Conservation (phyloP, 2,329 filamentous ascomycete species). For the Tolypocladium paradoxum region DNA sequence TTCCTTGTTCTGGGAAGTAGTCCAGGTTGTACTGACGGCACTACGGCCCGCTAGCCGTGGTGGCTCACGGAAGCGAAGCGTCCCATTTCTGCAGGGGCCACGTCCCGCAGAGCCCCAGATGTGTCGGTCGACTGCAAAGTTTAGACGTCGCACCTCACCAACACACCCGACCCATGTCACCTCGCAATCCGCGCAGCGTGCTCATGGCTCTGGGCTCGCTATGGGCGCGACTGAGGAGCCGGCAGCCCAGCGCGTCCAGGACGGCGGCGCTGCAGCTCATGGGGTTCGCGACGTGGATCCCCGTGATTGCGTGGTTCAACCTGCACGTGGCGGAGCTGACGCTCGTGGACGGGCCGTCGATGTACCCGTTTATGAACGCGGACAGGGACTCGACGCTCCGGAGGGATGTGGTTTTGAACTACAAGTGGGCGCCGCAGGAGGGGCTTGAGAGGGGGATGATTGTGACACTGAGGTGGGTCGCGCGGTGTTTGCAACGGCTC, state of each 20-base stretch:
- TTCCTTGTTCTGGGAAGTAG: too few species aligned
- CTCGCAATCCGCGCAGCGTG: not conserved
- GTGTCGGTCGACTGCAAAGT: not conserved
- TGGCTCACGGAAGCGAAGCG: not conserved
- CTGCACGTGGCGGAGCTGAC: conserved; percentile 48
- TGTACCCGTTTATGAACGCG: conserved; percentile 68
- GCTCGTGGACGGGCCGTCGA: conserved; percentile 52
- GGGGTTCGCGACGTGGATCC: conserved; percentile 49
- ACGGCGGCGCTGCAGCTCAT: conserved; percentile 36
- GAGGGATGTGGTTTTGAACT: conserved; percentile 46
- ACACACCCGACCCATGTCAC: not conserved
- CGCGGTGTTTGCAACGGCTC: too few species aligned
- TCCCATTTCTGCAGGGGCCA: not conserved
- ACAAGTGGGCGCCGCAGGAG: conserved; percentile 46
- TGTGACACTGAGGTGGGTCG: conserved; percentile 62
- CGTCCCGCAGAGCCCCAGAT: not conserved
- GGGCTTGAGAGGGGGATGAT: conserved; percentile 61
- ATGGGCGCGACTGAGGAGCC: conserved; percentile 22
- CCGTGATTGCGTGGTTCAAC: conserved; percentile 51
- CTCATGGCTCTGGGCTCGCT: conserved; percentile 22
- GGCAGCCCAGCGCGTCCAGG: conserved; percentile 12
- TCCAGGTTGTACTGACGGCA: not conserved
- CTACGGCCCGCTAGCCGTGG: not conserved
- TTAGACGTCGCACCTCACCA: not conserved
- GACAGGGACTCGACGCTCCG: conserved; percentile 45